Evolutionary conservation across 257 asterid genomes (phyloP).

Genomic region (Jacaranda copaia): DNA sequence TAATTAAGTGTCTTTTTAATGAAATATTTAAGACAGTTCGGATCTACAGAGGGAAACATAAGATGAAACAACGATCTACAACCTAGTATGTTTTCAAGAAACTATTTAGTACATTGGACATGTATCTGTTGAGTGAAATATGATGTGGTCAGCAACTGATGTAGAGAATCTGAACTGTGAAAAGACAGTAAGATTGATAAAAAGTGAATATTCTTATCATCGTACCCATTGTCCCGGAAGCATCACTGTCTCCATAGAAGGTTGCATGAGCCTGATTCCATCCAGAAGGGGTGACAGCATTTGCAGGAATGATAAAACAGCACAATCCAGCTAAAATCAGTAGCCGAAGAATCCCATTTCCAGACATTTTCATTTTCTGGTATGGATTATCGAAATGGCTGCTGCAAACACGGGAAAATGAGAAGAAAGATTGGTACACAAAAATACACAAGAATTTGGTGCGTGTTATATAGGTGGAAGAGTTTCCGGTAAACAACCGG

Average conservation of each 20-base stretch:
- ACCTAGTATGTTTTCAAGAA: no score
- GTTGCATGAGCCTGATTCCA: slow-evolving; percentile 64
- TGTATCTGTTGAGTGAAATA: no score
- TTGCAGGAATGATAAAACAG: slow-evolving; percentile 37
- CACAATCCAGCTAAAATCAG: slow-evolving; percentile 26
- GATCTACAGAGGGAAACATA: no score
- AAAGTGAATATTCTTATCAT: no score
- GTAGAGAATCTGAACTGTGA: no score
- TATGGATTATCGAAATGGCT: background rate
- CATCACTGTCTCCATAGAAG: slow-evolving; percentile 66
- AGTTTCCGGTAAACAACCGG: background rate
- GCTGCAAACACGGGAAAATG: background rate
- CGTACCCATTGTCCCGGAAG: slow-evolving; percentile 73
- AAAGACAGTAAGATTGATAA: background rate
- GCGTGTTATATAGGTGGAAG: slow-evolving; percentile 37
- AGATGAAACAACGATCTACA: no score
- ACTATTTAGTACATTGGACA: no score
- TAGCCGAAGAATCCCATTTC: background rate
- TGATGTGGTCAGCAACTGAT: no score
- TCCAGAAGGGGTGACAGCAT: slow-evolving; percentile 52
- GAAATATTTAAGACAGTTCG: no score
- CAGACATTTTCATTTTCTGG: slow-evolving; percentile 33
- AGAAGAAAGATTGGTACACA: slow-evolving; percentile 3
- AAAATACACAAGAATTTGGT: slow-evolving; percentile 7
- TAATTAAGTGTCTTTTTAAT: no score